Base-by-base conservation (phyloP, 2,329 filamentous ascomycete genomes). In the Talaromyces verruculosus region DNA sequence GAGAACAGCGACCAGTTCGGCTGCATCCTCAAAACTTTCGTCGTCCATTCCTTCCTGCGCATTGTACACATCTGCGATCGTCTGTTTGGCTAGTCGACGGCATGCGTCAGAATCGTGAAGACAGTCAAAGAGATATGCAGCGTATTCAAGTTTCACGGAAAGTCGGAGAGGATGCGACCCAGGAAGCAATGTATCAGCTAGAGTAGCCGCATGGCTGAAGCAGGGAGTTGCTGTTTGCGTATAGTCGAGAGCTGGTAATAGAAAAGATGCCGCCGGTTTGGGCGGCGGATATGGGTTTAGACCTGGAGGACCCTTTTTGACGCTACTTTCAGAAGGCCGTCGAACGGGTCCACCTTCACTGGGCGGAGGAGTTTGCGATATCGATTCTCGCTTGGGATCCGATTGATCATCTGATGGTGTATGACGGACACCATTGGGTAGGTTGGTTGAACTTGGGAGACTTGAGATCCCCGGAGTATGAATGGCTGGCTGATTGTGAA, bases 41-140 rank as follows among this genome's bases (percentile, higher is more conserved):
- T 98, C 93, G 67, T 96, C 92, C 88, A 98, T 94, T 22, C 91
- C 92, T 77, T 97, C 93, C 63, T 90, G 88, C 1, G 93, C 92
- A 65, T 93, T 90, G 75, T 97, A 97, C 0, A 97, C 94, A 72
- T 97, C 92, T 49, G 91, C 86, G 67, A 98, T 95, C 2, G 93
- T 92, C 43, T 89, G 85, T 72, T 91, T 90, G 11, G 95, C 94
- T 15, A 97, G 78, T 63, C 86, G 85, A 37, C 93, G 86, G 61
- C 92, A 93, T 41, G 84, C 87, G 25, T 93, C 89, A 57, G 86
- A 83, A 71, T 98, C 93, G 74, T 95, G 92, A 2, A 92, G 84
- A 73, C 94, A 98, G 74, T 98, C 95, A 82, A 94, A 97, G 0
- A 97, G 82, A 75, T 97, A 99, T 0, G 93, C 93, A 15, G 91